Evolutionary conservation across 1,284 basidiomycete species (phyloP).

Genomic region (Porphyrellus sp.): DNA sequence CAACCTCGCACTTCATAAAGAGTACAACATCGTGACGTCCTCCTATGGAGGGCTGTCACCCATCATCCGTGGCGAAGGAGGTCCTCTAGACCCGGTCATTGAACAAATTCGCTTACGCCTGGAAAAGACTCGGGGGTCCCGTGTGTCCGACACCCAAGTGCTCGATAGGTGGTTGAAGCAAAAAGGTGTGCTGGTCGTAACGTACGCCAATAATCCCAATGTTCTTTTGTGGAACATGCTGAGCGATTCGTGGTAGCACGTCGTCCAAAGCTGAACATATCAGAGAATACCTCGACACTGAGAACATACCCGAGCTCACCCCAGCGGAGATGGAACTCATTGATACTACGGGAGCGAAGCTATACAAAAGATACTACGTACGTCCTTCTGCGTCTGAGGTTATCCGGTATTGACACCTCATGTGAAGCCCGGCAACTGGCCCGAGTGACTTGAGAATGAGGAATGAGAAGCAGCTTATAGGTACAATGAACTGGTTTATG

Average conservation of each 20-base stretch:
- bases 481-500: not conserved
- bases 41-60: constrained; percentile 67
- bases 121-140: constrained; percentile 40
- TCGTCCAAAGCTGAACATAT: constrained; percentile 68
- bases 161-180: constrained; percentile 61
- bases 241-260: constrained; percentile 44
- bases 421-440: constrained; percentile 20
- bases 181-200: constrained; percentile 62
- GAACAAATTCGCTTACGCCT: constrained; percentile 48
- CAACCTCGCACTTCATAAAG: constrained; percentile 51
- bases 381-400: not conserved
- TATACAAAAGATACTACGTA: constrained; percentile 47
- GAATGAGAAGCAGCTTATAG: not conserved
- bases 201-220: constrained; percentile 44
- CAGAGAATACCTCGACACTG: constrained; percentile 60
- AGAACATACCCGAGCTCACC: constrained; percentile 55
- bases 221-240: constrained; percentile 1
- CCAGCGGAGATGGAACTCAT: constrained; percentile 61
- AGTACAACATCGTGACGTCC: constrained; percentile 63
- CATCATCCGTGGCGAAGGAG: constrained; percentile 55
- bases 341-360: constrained; percentile 56
- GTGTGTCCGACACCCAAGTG: constrained; percentile 53
- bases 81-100: constrained; percentile 50
- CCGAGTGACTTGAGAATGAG: constrained; percentile 8
- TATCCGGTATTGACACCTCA: constrained; percentile 5